Evolutionary conservation across 2,329 filamentous ascomycete genomes (phyloP), one percentile per base, ranked within the genome.

Genomic region (Phoma sp.): DNA sequence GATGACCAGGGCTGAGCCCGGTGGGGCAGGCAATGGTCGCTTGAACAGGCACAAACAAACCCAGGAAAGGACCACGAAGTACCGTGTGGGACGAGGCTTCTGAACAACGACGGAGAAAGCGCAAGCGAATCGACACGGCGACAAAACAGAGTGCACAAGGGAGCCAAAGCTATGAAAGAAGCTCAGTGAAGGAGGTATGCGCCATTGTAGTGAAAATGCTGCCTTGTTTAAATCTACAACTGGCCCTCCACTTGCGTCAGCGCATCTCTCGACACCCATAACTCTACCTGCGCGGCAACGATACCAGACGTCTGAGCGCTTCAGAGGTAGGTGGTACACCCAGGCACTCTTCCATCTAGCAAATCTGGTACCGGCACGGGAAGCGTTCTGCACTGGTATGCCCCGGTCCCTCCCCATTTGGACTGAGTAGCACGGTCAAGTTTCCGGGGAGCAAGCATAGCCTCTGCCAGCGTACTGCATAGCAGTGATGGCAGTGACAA

Each of bases 41-140:
- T 67, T 64, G 64, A 53, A 59, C 65, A 66, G 8, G 47, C 53
- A 65, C 71, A 73, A 73, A 73, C 70, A 71, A 63, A 64, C 68
- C 73, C 65, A 56, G 24, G 32, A 52, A 49, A 47, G 45, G 45
- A 61, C 52, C 63, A 64, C 49, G 51, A 62, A 44, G 46, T 53
- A 55, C 60, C 38, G 63, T 61, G 70, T 68, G 61, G 48, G 63
- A 58, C 56, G 49, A 58, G 51, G 58, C 43, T 21, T 44, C 31
- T 64, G 44, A 37, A 38, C 31, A 51, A 51, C 43, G 37, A 39
- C 22, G 40, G 40, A 55, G 53, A 58, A 60, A 60, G 48, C 47
- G 63, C 55, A 55, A 59, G 37, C 37, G 35, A 35, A 61, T 45
- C 43, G 57, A 50, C 41, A 37, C 38, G 27, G 38, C 45, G 47